Evolutionary conservation across 305 asterid genomes (phyloP), one percentile per base, ranked within the genome.

Genomic region (Fraxinus floribunda): DNA sequence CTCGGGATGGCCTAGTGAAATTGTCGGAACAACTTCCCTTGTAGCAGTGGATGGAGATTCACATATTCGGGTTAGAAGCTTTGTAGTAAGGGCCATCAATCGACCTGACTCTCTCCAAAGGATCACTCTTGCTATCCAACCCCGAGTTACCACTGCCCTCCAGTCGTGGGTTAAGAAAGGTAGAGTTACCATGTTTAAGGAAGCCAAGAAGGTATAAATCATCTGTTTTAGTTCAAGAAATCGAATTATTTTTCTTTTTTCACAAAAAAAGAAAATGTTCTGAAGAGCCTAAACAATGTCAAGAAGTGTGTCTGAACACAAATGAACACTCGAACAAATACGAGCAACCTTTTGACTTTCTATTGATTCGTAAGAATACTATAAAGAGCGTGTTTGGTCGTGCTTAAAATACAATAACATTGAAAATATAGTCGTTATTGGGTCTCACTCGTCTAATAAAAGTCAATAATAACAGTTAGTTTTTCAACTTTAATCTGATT

Each of bases 71-170:
- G 81, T 91, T 72, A 86, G 92, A 85, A 83, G 70, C 84, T 34
- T 88, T 20, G 86, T 91, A 1, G 8, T 87, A 0, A 85, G 82
- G 80, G 86, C 88, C 74, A 71, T 85, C 34, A 91, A 88, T 83
- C 90, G 86, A 11, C 93, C 93, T 1, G 87, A 86, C 41, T 88
- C 93, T 44, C 91, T 91, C 46, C 88, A 89, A 11, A 81, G 81
- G 72, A 89, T 90, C 16, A 79, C 90, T 16, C 79, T 80, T 77
- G 81, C 84, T 84, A 85, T 91, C 81, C 95, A 91, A 38, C 92
- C 93, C 7, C 88, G 91, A 5, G n/a, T 91, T 3, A 16, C 16
- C 26, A 35, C 85, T 74, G 85, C 89, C 74, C 91, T 91, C 64
- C 35, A 82, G 60, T 81, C 83, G 4, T 91, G 95, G 95, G 84